A percentile compares a stretch with the other conserved stretches of the same genome.
Conservation (phyloP, 305 asterid species). For the Solanum hybrid region DNA sequence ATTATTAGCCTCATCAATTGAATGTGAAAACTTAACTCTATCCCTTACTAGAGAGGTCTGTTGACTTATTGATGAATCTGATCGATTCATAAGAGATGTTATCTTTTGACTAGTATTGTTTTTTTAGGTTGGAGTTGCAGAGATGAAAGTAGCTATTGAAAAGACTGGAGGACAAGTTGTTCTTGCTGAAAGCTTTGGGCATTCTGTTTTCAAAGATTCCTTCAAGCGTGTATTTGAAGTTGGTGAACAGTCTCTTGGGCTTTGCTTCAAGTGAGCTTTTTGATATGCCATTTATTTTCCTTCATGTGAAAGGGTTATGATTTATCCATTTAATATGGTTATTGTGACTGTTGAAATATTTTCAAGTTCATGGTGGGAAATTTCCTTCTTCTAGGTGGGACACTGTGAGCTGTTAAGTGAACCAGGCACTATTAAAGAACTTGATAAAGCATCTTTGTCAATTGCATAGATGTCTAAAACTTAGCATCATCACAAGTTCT, state of each 20-base stretch:
- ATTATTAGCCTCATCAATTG: neutral
- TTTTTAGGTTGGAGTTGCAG: slow-evolving; percentile 94
- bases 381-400: neutral
- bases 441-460: neutral
- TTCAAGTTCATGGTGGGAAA: neutral
- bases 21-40: neutral
- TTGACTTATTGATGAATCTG: neutral
- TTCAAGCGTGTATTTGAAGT: slow-evolving; percentile 78
- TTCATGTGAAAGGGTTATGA: neutral
- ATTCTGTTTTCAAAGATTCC: slow-evolving; percentile 95
- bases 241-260: slow-evolving; percentile 93
- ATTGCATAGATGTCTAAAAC: neutral
- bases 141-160: slow-evolving; percentile 97
- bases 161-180: slow-evolving; percentile 95
- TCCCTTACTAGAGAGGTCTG: neutral
- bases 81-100: neutral
- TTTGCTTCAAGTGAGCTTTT: slow-evolving; percentile 77
- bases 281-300: neutral
- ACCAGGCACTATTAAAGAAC: neutral
- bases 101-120: neutral
- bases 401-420: neutral
- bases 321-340: neutral
- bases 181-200: slow-evolving; percentile 98
- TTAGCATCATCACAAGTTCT: neutral
- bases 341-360: neutral